Conservation (phyloP, 257 asterid genomes). For the Anisodus tanguticus region DNA sequence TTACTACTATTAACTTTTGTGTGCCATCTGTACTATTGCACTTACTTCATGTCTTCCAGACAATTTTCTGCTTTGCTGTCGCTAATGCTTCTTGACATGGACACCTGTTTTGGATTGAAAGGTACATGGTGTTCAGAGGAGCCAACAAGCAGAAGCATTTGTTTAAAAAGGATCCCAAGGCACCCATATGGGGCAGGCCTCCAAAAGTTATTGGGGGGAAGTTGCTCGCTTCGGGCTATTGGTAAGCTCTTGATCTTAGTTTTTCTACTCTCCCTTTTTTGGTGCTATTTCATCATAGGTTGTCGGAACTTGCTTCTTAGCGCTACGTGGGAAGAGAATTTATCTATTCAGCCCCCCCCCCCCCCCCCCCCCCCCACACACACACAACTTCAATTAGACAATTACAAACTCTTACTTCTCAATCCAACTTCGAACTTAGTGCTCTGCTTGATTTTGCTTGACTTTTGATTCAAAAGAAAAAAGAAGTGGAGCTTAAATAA, state of each 20-base stretch:
- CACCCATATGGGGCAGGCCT: conserved; percentile 87
- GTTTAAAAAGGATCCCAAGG: conserved; percentile 89
- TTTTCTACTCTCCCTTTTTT: background rate
- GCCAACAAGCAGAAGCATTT: conserved; percentile 93
- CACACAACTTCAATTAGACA: too few relatives aligned
- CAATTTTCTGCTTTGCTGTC: conserved; percentile 17
- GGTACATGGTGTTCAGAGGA: conserved; percentile 93
- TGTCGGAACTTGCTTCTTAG: too few relatives aligned
- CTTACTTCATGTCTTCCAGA: conserved; percentile 10
- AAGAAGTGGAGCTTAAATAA: too few relatives aligned
- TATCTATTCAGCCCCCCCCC: too few relatives aligned
- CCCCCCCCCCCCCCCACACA: too few relatives aligned
- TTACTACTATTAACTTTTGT: background rate
- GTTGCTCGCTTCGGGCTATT: conserved; percentile 96
- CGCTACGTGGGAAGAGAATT: too few relatives aligned
- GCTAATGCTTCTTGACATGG: conserved; percentile 31
- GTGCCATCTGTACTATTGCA: background rate
- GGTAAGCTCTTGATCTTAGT: conserved; percentile 53
- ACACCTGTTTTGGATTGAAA: conserved; percentile 46
- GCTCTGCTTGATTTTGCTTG: too few relatives aligned
- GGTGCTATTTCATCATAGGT: too few relatives aligned
- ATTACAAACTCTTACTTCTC: too few relatives aligned
- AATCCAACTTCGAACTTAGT: too few relatives aligned
- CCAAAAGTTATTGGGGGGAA: conserved; percentile 95
- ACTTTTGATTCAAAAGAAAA: too few relatives aligned